A percentile compares a stretch with the other conserved stretches of the same genome.
Conservation (phyloP, 2,329 filamentous ascomycete species). For the Exophiala alcalophila region DNA sequence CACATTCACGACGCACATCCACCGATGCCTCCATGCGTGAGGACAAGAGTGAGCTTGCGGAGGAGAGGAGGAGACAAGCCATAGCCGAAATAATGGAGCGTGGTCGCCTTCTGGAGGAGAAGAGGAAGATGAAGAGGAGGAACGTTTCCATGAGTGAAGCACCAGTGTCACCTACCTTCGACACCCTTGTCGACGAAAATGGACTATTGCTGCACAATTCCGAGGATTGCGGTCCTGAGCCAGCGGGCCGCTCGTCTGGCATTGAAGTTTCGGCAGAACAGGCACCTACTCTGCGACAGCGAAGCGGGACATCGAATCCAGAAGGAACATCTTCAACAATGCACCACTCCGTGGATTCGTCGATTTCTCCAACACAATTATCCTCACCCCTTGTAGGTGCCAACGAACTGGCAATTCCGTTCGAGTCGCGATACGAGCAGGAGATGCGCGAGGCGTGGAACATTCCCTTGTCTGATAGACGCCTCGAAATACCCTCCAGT, state of each 20-base stretch:
- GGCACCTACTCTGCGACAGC: conserved; percentile 6
- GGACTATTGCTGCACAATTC: conserved; percentile 7
- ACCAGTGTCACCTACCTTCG: conserved; percentile 37
- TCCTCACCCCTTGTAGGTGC: conserved; percentile 11
- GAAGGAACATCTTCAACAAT: conserved; percentile 1
- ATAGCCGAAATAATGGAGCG: conserved; percentile 47
- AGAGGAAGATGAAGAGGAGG: conserved; percentile 32
- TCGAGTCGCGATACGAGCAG: conserved; percentile 30
- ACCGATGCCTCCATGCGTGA: conserved; percentile 50
- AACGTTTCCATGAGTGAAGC: conserved; percentile 15
- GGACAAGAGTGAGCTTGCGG: conserved; percentile 43
- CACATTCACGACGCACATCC: conserved; percentile 32
- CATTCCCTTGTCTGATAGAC: conserved; percentile 23
- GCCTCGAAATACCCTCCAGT: conserved; percentile 33
- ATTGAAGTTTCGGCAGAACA: conserved; percentile 7
- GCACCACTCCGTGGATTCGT: background rate
- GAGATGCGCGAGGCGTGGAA: conserved; percentile 32
- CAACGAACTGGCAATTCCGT: conserved; percentile 4
- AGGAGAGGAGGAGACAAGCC: conserved; percentile 43
- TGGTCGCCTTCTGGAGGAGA: conserved; percentile 40
- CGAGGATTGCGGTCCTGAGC: background rate
- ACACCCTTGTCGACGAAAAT: conserved; percentile 39
- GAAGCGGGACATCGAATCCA: background rate
- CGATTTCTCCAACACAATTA: background rate
- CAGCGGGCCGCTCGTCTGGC: conserved; percentile 11